These are phyloP conservation scores for Microcyclosporella mali DNA, from an alignment of 2,329 filamentous ascomycete genomes.

Conservation along the genomic window DNA sequence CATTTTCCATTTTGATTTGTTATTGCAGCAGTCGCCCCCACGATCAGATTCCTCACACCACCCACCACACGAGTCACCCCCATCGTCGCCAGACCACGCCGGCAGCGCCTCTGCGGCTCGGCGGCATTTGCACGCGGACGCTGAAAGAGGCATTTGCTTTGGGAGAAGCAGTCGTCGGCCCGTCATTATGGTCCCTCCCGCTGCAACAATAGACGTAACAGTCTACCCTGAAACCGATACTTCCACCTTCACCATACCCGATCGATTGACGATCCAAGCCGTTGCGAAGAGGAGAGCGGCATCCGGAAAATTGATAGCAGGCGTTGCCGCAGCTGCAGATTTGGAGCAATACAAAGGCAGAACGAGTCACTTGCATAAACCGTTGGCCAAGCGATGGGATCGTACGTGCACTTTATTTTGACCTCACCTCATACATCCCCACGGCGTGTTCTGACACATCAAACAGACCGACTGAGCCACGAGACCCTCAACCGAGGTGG, in stretches of 20 bases:
- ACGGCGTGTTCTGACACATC: neutral
- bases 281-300: conserved; percentile 64
- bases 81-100: neutral
- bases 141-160: neutral
- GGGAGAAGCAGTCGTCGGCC: neutral
- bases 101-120: neutral
- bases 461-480: conserved; percentile 37
- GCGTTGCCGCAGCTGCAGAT: conserved; percentile 68
- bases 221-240: conserved; percentile 44
- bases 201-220: conserved; percentile 32
- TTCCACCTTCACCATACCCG: conserved; percentile 39
- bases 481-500: conserved; percentile 51
- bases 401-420: conserved; percentile 51
- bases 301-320: conserved; percentile 65
- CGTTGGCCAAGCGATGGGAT: conserved; percentile 76
- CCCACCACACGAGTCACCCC: neutral
- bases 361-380: conserved; percentile 56
- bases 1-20: too few relatives aligned
- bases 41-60: neutral
- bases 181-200: conserved; percentile 27
- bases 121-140: too few relatives aligned
- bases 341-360: conserved; percentile 75
- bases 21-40: neutral
- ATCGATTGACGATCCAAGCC: conserved; percentile 57
- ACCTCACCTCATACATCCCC: neutral